Conservation (phyloP, 108 stramenopile genomes). For the Nitzschia sp. region DNA sequence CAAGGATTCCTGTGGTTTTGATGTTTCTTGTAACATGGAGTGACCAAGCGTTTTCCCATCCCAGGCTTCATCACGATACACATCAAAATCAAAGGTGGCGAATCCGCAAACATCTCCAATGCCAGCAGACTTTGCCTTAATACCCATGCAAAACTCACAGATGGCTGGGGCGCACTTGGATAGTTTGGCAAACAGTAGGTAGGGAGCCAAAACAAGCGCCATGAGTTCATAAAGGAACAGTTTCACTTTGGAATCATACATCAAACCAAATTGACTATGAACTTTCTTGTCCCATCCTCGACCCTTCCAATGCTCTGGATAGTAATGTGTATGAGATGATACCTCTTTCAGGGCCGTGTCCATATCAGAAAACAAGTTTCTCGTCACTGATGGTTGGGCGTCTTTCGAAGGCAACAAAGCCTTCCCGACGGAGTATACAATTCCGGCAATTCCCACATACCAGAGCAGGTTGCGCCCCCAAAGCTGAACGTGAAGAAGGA, state of each 20-base stretch:
- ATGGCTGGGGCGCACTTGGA: slow-evolving; percentile 80
- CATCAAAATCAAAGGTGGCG: slow-evolving; percentile 90
- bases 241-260: slow-evolving; percentile 88
- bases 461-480: slow-evolving; percentile 92
- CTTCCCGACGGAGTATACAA: slow-evolving; percentile 83
- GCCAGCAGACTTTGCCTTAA: slow-evolving; percentile 71
- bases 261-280: slow-evolving; percentile 50
- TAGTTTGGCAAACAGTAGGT: slow-evolving; percentile 84
- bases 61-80: slow-evolving; percentile 77
- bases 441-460: slow-evolving; percentile 82
- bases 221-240: slow-evolving; percentile 73
- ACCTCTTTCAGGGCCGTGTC: slow-evolving; percentile 61
- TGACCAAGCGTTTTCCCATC: slow-evolving; percentile 51
- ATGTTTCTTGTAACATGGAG: background rate
- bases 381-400: slow-evolving; percentile 42
- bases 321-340: slow-evolving; percentile 86
- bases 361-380: slow-evolving; percentile 71
- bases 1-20: slow-evolving; percentile 13
- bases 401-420: slow-evolving; percentile 62
- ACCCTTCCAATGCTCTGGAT: slow-evolving; percentile 85
- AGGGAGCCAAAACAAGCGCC: slow-evolving; percentile 84
- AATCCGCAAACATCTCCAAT: slow-evolving; percentile 91
- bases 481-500: slow-evolving; percentile 90
- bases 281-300: slow-evolving; percentile 69
- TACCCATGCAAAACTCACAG: slow-evolving; percentile 76